phyloP scores from a whole-genome alignment of 371 early-diverging fungal genomes.

The Zychaea mexicana region DNA sequence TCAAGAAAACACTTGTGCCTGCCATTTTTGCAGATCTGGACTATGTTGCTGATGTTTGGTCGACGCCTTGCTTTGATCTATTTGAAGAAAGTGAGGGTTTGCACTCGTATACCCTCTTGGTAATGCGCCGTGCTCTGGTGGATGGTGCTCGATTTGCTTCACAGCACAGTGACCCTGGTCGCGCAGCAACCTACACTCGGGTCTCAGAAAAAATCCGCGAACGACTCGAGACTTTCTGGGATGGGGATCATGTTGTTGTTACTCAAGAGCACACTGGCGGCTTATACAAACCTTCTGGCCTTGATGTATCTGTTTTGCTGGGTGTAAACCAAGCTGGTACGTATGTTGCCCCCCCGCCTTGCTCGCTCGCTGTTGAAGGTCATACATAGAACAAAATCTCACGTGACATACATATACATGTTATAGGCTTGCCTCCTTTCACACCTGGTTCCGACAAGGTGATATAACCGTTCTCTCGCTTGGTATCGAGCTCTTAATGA shows the following conservation, averaged over 20 bases:
- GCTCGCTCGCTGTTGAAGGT: neutral
- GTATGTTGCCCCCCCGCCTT: neutral
- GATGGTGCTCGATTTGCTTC: slow-evolving; percentile 25
- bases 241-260: slow-evolving; percentile 30
- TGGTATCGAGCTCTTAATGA: too few species aligned
- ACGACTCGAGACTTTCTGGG: slow-evolving; percentile 52
- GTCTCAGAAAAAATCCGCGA: slow-evolving; percentile 26
- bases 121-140: slow-evolving; percentile 57
- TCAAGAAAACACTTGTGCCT: slow-evolving; percentile 14
- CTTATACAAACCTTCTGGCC: slow-evolving; percentile 36
- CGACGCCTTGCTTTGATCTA: slow-evolving; percentile 50
- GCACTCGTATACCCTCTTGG: slow-evolving; percentile 75
- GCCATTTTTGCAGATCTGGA: slow-evolving; percentile 58
- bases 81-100: slow-evolving; percentile 62
- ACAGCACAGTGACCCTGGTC: slow-evolving; percentile 1
- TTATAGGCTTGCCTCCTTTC: slow-evolving; percentile 32
- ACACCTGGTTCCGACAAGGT: slow-evolving; percentile 47
- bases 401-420: neutral
- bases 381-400: neutral
- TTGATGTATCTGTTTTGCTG: slow-evolving; percentile 67
- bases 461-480: neutral
- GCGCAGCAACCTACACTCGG: slow-evolving; percentile 4
- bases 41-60: slow-evolving; percentile 54
- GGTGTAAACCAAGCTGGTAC: slow-evolving; percentile 54
- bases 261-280: slow-evolving; percentile 43